phyloP scores from a whole-genome alignment of 306 rosid species.

The Vigna hirtella region DNA sequence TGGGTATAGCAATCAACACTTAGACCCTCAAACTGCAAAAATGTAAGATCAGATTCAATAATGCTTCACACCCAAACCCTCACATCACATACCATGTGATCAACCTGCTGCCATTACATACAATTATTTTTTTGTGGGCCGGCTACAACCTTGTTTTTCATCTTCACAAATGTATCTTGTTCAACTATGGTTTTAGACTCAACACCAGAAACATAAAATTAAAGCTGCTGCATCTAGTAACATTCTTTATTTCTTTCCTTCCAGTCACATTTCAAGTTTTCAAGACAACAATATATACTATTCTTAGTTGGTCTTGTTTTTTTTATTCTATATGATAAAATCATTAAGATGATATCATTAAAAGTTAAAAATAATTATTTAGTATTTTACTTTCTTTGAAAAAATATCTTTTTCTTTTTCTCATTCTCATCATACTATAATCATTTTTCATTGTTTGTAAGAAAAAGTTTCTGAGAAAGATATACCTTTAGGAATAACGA shows the following conservation, averaged over 20 bases:
- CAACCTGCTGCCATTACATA: constrained; percentile 3
- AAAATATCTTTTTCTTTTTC: no score
- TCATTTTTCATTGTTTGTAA: no score
- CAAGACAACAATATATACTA: background rate
- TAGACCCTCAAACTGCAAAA: constrained; percentile 18
- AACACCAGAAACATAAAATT: background rate
- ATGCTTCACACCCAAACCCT: background rate
- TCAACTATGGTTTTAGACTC: background rate
- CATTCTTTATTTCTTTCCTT: background rate
- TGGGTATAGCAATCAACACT: constrained; percentile 12
- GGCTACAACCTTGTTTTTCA: background rate
- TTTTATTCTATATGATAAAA: no score
- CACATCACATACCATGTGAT: constrained; percentile 28
- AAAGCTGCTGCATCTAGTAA: no score
- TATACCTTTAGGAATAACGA: no score
- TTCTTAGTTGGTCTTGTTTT: no score
- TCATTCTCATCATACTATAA: no score
- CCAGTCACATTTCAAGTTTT: background rate
- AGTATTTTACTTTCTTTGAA: no score
- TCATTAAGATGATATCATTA: no score
- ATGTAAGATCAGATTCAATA: constrained; percentile 23
- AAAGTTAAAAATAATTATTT: no score
- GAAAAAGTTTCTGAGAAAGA: no score
- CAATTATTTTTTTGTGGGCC: constrained; percentile 6
- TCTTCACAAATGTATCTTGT: background rate